phyloP scores from a whole-genome alignment of 2,329 filamentous ascomycete genomes.

The Diaporthe caulivora region DNA sequence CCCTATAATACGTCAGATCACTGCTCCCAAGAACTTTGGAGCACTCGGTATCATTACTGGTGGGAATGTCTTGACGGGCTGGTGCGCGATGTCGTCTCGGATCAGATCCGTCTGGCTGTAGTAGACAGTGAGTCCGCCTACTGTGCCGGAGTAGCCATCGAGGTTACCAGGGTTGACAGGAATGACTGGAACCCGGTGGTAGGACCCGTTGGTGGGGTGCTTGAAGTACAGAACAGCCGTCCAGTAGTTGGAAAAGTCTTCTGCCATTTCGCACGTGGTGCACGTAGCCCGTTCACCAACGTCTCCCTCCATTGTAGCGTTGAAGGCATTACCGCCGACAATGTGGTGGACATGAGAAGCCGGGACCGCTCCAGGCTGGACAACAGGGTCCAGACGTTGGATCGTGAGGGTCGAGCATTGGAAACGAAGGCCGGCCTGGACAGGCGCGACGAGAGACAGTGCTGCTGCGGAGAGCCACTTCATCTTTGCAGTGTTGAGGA shows the following conservation, averaged over 20 bases:
- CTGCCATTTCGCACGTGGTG: constrained; percentile 50
- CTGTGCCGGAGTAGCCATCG: constrained; percentile 48
- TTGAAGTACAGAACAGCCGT: constrained; percentile 47
- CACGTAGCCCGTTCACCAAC: constrained; percentile 47
- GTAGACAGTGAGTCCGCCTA: constrained; percentile 57
- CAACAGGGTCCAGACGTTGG: constrained; percentile 46
- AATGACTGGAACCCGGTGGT: constrained; percentile 48
- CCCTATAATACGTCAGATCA: constrained; percentile 45
- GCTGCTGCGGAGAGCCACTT: constrained; percentile 41
- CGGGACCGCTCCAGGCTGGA: constrained; percentile 42
- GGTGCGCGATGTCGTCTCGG: constrained; percentile 52
- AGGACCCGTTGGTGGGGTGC: constrained; percentile 42
- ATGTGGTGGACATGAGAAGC: constrained; percentile 45
- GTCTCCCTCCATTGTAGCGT: constrained; percentile 45
- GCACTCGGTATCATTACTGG: constrained; percentile 41
- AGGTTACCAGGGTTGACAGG: constrained; percentile 46
- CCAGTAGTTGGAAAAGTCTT: constrained; percentile 52
- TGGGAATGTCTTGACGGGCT: constrained; percentile 53
- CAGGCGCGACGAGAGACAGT: constrained; percentile 38
- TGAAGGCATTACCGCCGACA: constrained; percentile 44
- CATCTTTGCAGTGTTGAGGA: constrained; percentile 34
- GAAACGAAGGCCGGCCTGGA: constrained; percentile 46
- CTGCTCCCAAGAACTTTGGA: not conserved
- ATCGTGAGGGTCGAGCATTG: constrained; percentile 48
- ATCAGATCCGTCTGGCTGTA: constrained; percentile 56